Base-by-base conservation (phyloP, 1,139 yeast genomes). In the Geotrichum australiense region DNA sequence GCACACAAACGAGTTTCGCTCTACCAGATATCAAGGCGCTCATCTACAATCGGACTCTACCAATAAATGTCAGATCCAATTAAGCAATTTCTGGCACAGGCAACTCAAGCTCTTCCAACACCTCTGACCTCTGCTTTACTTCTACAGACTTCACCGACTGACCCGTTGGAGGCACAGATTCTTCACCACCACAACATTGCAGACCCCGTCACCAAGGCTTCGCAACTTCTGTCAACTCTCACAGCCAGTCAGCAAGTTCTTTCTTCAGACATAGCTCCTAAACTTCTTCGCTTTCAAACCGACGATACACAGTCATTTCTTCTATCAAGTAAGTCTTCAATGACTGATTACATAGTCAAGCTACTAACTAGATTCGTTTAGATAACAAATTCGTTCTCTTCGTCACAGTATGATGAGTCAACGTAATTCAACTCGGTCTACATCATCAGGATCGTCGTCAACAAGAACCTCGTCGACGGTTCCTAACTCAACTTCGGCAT, bases 61-160 rank as follows among this genome's bases (percentile, higher is more conserved):
- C n/a, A n/a, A n/a, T 37, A 12, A 34, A 42, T 42, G 45, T 27
- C 39, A 19, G 41, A 37, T 20, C 40, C 41, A 11, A 37, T 42
- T 21, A 12, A 38, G 3, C 34, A 22, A 7, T 42, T 42, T 28
- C 28, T 42, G 15, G 29, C 25, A 11, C 28, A 40, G 24, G 41
- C 45, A 3, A 42, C 28, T 22, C 18, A 34, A 12, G 30, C 36
- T 24, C 41, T 42, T 29, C 38, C 45, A n/a, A 32, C 41, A 5
- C 45, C 45, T n/a, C 19, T 42, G 5, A 33, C 41, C 28, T 42
- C 45, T 22, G 37, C 36, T 21, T 29, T 42, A 18, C 41, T 12
- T 26, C 39, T 24, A 33, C 29, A 24, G 36, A 26, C 15, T n/a
- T 2, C 32, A 7, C 21, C 18, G n/a, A 12, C 10, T n/a, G n/a